Conservation (phyloP, 306 rosid species). For the Vigna unguiculata region DNA sequence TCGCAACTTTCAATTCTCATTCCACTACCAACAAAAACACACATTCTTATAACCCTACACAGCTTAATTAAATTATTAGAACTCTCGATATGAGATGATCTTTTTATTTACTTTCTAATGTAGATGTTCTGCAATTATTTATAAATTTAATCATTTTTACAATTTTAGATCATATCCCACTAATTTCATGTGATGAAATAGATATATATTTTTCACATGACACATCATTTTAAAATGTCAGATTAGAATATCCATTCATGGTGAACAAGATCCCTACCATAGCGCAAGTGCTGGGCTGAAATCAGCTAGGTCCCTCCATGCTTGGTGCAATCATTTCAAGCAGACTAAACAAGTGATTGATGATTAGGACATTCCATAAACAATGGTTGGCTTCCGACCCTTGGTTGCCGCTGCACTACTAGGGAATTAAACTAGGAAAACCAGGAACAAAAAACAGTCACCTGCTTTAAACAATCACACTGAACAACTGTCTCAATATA, state of each 20-base stretch:
- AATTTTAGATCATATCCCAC: neutral
- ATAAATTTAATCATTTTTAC: neutral
- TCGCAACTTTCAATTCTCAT: neutral
- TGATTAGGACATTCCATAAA: neutral
- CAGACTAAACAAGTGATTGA: conserved; percentile 13
- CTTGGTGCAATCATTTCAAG: conserved; percentile 2
- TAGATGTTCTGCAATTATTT: neutral
- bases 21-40: neutral
- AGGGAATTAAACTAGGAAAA: neutral
- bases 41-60: too few species aligned
- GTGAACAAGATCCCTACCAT: conserved; percentile 1
- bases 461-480: neutral
- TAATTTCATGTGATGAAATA: neutral
- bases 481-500: neutral
- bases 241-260: neutral
- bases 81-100: neutral
- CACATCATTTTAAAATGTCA: neutral
- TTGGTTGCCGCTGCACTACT: neutral
- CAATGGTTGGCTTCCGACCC: neutral
- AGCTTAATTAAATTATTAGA: neutral
- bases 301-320: conserved; percentile 19
- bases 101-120: neutral
- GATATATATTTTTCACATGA: neutral
- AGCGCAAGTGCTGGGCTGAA: conserved; percentile 22
- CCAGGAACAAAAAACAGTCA: neutral